A percentile compares a stretch with the other conserved stretches of the same genome.
Evolutionary conservation across 176 grass and related monocot species (phyloP).

Genomic region (Raddia distichophylla): DNA sequence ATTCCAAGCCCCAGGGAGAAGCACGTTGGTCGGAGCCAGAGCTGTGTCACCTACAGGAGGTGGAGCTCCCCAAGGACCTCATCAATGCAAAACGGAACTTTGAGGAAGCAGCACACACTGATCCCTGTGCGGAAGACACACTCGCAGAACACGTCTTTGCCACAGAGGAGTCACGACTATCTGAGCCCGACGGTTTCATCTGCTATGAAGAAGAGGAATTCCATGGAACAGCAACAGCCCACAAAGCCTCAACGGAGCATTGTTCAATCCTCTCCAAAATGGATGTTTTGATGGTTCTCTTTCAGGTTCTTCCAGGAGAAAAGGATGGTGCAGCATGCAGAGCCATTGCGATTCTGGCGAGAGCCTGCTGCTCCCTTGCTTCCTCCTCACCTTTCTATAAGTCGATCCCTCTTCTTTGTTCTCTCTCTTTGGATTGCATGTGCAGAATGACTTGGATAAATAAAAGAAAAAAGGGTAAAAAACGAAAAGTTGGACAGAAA

Average conservation of each 20-base stretch:
- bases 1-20: constrained; percentile 68
- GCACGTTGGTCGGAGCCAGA: constrained; percentile 84
- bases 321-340: constrained; percentile 13
- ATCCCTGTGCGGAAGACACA: constrained; percentile 65
- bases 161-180: constrained; percentile 77
- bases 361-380: constrained; percentile 20
- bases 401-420: constrained; percentile 12
- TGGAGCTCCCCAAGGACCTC: constrained; percentile 71
- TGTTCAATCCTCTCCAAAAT: constrained; percentile 73
- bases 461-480: constrained; percentile 37
- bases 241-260: constrained; percentile 51
- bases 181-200: constrained; percentile 88
- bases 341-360: background rate
- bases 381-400: constrained; percentile 15
- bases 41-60: constrained; percentile 74
- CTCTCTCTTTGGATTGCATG: constrained; percentile 42
- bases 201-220: constrained; percentile 85
- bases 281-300: constrained; percentile 65
- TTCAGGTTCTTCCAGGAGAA: constrained; percentile 1
- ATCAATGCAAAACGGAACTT: constrained; percentile 36
- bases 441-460: constrained; percentile 61
- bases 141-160: constrained; percentile 54
- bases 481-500: constrained; percentile 24
- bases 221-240: constrained; percentile 56
- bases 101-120: constrained; percentile 66